Evolutionary conservation across 441 rosid species (phyloP).

Genomic region (Manihot esculenta): DNA sequence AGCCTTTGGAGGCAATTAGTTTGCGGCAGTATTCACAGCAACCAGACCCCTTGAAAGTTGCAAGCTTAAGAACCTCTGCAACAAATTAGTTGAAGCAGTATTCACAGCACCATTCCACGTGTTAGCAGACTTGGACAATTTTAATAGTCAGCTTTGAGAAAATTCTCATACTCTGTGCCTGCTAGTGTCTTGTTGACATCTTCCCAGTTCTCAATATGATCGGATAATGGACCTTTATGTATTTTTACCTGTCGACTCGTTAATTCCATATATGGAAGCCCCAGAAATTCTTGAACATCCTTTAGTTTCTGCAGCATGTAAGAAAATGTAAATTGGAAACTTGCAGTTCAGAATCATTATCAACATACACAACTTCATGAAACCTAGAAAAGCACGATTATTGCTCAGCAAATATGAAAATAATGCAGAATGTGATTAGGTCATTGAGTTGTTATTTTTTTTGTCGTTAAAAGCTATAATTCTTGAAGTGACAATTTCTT

Average conservation of each 20-base stretch:
- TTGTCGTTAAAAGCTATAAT: no score
- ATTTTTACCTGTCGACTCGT: constrained; percentile 89
- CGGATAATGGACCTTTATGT: constrained; percentile 69
- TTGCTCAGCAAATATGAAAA: background rate
- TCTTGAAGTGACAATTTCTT: background rate
- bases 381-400: no score
- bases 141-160: constrained; percentile 57
- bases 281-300: constrained; percentile 70
- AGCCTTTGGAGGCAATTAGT: background rate
- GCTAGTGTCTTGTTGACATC: constrained; percentile 62
- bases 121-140: constrained; percentile 23
- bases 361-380: background rate
- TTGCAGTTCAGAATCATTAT: background rate
- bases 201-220: constrained; percentile 74
- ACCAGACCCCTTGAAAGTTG: no score
- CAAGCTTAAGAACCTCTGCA: background rate
- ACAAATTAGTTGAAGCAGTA: constrained; percentile 29
- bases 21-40: no score
- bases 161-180: constrained; percentile 69
- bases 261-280: constrained; percentile 58
- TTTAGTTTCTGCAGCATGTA: constrained; percentile 59
- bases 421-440: background rate
- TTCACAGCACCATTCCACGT: constrained; percentile 23
- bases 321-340: background rate
- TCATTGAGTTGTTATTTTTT: background rate